Evolutionary conservation across 768 basidiomycete genomes (phyloP), one percentile per base, ranked within the genome.

Genomic region (Mycena albidolilacea): DNA sequence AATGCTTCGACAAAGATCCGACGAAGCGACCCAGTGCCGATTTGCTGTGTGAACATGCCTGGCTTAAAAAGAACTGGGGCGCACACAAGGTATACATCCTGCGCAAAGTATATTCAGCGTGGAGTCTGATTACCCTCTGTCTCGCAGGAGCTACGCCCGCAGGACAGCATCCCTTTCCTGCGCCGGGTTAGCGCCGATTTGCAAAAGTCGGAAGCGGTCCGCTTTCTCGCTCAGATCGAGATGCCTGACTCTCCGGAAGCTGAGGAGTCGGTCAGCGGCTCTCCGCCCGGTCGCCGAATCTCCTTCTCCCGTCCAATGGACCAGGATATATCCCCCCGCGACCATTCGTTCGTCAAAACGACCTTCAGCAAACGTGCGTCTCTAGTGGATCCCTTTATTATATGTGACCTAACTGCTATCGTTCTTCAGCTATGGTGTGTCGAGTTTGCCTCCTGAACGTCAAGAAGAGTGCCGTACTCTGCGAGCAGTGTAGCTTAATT

Each of bases 141-240:
- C 61, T 64, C 69, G 19, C 72, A 93, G 92, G 93, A 96, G 76
- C 84, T 97, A 39, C 93, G 95, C 30, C 94, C 94, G 60, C 94
- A 98, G 79, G 97, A 99, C 79, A 97, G 95, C 79, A 95, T 98
- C 44, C 97, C 97, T 11, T 98, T 98, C 87, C 86, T 98, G 14
- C 92, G 96, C 39, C 93, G 97, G 5, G 93, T 98, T 79, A 97
- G 96, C 80, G 87, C 91, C 70, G 97, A 98, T 78, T 79, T 95
- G 67, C 92, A 94, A 71, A 94, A 93, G 81, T 85, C 89, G 21
- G 93, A 95, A 60, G 86, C 84, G 55, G 84, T 88, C 63, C 90
- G 90, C 63, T 88, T 90, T 72, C 78, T 87, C 38, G 82, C 88
- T 5, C 85, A 87, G 48, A 70, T 88, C 15, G 90, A 89, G 6